Evolutionary conservation across 1,284 basidiomycete species (phyloP), one percentile per base, ranked within the genome.

Genomic region (Phylloporus gajari): DNA sequence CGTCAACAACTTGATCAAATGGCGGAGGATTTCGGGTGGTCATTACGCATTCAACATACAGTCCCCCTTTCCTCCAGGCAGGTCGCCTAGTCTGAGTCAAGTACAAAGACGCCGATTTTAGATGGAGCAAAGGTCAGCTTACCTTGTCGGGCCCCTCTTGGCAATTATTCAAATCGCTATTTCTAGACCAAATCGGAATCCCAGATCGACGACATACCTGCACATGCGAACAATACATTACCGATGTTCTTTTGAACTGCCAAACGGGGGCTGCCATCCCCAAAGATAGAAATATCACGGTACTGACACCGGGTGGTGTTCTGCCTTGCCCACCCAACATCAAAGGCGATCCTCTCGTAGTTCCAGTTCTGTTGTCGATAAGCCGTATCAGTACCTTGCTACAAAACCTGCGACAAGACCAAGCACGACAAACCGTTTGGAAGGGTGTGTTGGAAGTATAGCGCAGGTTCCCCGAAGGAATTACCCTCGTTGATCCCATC

Each of bases 1-100:
- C 91, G 96, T 42, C 92, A 97, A 81, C 96, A 98, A 81, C 90
- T 99, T 32, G 94, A 98, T 77, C 92, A 95, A 77, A 93, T 98
- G 87, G 88, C 88, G 4, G 87, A 90, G 8, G 98, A 99, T 96
- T 98, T 83, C 90, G 93, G 72, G 92, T 94, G 64, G 96, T 99
- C 73, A 91, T 98, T 79, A 97, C 96, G 0, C 97, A 99, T 82
- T 98, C 98, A 0, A 93, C 91, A 12, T 99, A 99, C 84, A 90
- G 94, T 35, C 84, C 99, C 35, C 97, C 97, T 0, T 99, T 99
- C 88, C 87, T 99, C 23, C 95, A 98, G 82, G 88, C 94, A 38
- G 98, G 98, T 58, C 92, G 98, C 13, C 87, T 99, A 30, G 94
- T 99, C 62, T 94, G 94, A 78, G 90, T 99, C 76, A 94, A 94